These are phyloP conservation scores for Trichoderma atrobrunneum DNA, from an alignment of 2,329 filamentous ascomycete species.

Conservation along the genomic window DNA sequence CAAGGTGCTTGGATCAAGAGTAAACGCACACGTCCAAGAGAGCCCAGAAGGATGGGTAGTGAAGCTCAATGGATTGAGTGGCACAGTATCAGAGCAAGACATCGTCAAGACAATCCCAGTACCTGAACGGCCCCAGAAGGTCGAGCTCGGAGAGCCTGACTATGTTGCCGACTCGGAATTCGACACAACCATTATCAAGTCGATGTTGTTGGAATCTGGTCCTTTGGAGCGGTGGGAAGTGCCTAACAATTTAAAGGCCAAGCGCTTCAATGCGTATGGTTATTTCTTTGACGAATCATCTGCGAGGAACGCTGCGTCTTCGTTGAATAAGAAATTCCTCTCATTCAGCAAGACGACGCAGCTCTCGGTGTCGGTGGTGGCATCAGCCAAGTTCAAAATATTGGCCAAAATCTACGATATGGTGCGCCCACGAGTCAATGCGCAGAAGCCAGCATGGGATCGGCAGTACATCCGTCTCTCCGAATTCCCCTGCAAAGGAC, in stretches of 20 bases:
- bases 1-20: background rate
- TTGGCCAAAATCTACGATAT: slow-evolving; percentile 32
- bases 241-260: slow-evolving; percentile 26
- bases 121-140: background rate
- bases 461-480: background rate
- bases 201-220: slow-evolving; percentile 32
- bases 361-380: slow-evolving; percentile 38
- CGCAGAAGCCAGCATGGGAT: background rate
- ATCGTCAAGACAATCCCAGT: background rate
- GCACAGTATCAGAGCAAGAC: background rate
- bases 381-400: slow-evolving; percentile 40
- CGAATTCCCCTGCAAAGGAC: background rate
- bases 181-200: slow-evolving; percentile 27
- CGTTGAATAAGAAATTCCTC: slow-evolving; percentile 27
- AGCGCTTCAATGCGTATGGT: slow-evolving; percentile 39
- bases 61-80: background rate
- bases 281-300: slow-evolving; percentile 38
- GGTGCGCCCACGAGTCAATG: slow-evolving; percentile 30
- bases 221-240: slow-evolving; percentile 36
- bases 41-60: background rate
- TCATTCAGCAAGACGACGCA: slow-evolving; percentile 31
- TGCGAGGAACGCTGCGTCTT: slow-evolving; percentile 30
- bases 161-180: slow-evolving; percentile 23
- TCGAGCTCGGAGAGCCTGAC: background rate
- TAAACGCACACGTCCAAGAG: background rate